These are phyloP conservation scores for Ogataea degrootiae DNA, from an alignment of 805 yeast genomes.

Conservation along the genomic window DNA sequence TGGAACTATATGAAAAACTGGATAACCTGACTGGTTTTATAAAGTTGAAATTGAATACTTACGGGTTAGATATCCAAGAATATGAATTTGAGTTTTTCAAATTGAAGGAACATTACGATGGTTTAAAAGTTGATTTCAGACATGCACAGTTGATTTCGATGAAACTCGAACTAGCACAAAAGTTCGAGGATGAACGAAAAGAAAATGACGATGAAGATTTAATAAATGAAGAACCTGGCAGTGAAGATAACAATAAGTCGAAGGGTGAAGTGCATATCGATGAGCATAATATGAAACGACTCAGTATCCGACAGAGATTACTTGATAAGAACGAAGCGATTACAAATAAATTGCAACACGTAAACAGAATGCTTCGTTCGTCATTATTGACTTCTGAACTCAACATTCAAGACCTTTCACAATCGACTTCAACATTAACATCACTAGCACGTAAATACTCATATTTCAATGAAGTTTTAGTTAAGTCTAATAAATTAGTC, in stretches of 20 bases:
- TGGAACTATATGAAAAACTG: constrained; percentile 18
- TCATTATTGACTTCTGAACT: constrained; percentile 48
- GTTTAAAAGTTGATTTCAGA: constrained; percentile 25
- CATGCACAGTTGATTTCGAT: constrained; percentile 24
- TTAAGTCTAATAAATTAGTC: constrained; percentile 41
- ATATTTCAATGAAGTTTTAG: constrained; percentile 37
- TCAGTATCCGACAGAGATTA: constrained; percentile 36
- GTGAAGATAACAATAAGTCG: constrained; percentile 1
- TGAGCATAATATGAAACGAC: constrained; percentile 23
- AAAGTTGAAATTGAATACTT: constrained; percentile 7
- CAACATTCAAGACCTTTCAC: constrained; percentile 42
- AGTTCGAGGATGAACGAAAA: constrained; percentile 2
- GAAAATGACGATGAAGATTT: constrained; percentile 1
- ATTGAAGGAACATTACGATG: constrained; percentile 20
- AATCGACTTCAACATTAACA: constrained; percentile 39
- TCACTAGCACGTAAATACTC: constrained; percentile 38
- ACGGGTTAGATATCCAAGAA: not conserved
- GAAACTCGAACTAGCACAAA: constrained; percentile 13
- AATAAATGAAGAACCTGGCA: not conserved
- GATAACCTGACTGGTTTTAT: constrained; percentile 12
- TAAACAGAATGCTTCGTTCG: constrained; percentile 44
- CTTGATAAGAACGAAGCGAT: constrained; percentile 42
- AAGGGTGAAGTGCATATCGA: constrained; percentile 24
- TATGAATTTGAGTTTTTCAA: constrained; percentile 11
- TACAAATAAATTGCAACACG: constrained; percentile 42